Conservation (phyloP, 352 stramenopile genomes). For the Peronosclerospora sorghi region DNA sequence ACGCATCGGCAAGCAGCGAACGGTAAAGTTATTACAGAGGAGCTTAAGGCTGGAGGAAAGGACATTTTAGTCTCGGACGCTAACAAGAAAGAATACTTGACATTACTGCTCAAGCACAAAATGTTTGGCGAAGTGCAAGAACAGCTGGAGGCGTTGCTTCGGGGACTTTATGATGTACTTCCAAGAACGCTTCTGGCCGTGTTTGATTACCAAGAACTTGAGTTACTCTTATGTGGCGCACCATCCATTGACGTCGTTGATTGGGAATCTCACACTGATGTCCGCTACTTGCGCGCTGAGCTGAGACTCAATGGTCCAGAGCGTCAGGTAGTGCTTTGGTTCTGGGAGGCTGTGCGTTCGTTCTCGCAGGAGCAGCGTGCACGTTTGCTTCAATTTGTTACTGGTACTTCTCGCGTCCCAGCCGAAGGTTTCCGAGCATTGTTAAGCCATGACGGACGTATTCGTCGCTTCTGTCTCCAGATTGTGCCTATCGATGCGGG, state of each 20-base stretch:
- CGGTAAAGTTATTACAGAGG: conserved; percentile 45
- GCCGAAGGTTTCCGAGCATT: conserved; percentile 92
- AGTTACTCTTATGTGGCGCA: conserved; percentile 89
- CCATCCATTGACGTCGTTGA: conserved; percentile 86
- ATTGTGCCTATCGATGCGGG: too few species aligned
- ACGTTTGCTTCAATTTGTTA: conserved; percentile 86
- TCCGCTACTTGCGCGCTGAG: conserved; percentile 70
- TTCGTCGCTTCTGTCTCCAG: conserved; percentile 95
- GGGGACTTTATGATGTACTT: conserved; percentile 89
- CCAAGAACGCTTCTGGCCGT: conserved; percentile 78
- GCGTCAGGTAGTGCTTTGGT: conserved; percentile 78
- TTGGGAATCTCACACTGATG: conserved; percentile 77
- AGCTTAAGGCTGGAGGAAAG: conserved; percentile 88
- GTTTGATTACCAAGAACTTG: conserved; percentile 92
- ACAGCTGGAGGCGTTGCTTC: conserved; percentile 86
- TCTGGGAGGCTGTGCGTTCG: conserved; percentile 73
- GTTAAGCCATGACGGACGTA: conserved; percentile 63
- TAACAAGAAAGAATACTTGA: conserved; percentile 94
- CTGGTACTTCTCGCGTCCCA: conserved; percentile 82
- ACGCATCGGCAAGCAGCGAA: conserved; percentile 41
- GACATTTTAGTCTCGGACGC: conserved; percentile 87
- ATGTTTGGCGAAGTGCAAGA: conserved; percentile 86
- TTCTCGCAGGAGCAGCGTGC: conserved; percentile 83
- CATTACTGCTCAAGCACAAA: conserved; percentile 89
- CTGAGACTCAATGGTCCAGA: conserved; percentile 31